A percentile compares a stretch with the other conserved stretches of the same genome.
Evolutionary conservation across 306 rosid species (phyloP).

Genomic region (Glycine latifolia): DNA sequence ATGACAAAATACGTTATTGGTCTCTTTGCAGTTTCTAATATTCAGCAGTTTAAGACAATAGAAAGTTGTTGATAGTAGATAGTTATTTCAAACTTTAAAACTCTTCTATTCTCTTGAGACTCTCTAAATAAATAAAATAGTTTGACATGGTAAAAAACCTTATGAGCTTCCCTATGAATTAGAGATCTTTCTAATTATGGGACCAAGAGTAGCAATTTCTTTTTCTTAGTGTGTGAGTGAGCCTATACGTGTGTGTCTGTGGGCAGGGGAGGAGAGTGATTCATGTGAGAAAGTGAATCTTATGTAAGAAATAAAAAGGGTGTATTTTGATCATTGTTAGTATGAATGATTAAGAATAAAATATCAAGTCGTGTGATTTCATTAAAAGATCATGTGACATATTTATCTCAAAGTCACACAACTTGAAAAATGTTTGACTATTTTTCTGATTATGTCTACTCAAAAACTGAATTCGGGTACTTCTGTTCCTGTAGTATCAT

Average conservation of each 20-base stretch:
- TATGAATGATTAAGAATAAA: neutral
- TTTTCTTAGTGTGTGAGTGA: no score
- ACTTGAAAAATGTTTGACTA: no score
- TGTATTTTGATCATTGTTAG: neutral
- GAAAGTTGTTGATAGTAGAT: constrained; percentile 3
- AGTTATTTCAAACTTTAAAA: constrained; percentile 18
- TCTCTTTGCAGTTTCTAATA: constrained; percentile 19
- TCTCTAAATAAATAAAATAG: neutral
- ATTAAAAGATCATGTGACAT: neutral
- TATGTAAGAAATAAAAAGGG: neutral
- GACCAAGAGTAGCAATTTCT: no score
- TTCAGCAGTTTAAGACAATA: neutral
- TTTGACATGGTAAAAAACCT: no score
- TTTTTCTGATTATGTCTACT: neutral
- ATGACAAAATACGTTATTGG: constrained; percentile 2
- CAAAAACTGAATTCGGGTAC: constrained; percentile 15
- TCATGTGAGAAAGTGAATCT: neutral
- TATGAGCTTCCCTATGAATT: no score
- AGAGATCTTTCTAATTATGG: no score
- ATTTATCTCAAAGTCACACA: neutral
- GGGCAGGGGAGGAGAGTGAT: no score
- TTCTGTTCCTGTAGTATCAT: constrained; percentile 17
- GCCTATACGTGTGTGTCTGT: no score
- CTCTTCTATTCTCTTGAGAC: constrained; percentile 12
- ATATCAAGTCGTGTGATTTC: constrained; percentile 3